Conservation (phyloP, 371 early-diverging fungal species). For the Choanephora cucurbitarum region DNA sequence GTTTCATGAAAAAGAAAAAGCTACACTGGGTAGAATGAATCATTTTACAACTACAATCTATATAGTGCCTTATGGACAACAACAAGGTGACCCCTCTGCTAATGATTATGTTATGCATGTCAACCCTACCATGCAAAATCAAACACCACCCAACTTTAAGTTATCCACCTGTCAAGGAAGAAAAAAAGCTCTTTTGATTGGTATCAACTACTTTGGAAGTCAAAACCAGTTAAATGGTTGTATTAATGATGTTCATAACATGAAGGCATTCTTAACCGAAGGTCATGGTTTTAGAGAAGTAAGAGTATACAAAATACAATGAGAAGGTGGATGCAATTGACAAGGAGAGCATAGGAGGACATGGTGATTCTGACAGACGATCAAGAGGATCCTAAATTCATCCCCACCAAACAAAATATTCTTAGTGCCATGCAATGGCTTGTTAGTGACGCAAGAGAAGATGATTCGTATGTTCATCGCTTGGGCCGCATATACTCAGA, state of each 20-base stretch:
- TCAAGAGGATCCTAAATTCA: slow-evolving; percentile 56
- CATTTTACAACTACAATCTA: no score
- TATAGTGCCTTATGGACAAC: slow-evolving; percentile 25
- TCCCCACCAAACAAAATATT: slow-evolving; percentile 84
- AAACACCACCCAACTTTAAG: slow-evolving; percentile 48
- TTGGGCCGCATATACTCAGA: no score
- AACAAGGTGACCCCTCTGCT: slow-evolving; percentile 8
- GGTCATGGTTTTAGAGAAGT: slow-evolving; percentile 63
- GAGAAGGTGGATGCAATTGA: no score
- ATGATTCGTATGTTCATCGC: slow-evolving; percentile 66
- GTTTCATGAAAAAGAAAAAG: slow-evolving; percentile 16
- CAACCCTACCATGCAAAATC: slow-evolving; percentile 29
- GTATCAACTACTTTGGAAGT: slow-evolving; percentile 65
- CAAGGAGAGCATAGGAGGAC: no score
- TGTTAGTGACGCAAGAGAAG: slow-evolving; percentile 71
- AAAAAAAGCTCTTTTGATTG: slow-evolving; percentile 31
- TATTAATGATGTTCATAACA: slow-evolving; percentile 87
- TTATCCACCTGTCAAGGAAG: slow-evolving; percentile 65
- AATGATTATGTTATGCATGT: slow-evolving; percentile 36
- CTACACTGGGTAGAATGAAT: no score
- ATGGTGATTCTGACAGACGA: slow-evolving; percentile 89
- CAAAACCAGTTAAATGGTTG: slow-evolving; percentile 66
- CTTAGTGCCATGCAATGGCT: slow-evolving; percentile 87
- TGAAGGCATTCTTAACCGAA: slow-evolving; percentile 67
- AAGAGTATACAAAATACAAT: no score